These are phyloP conservation scores for Kluyveromyces nonfermentans DNA, from an alignment of 805 yeast genomes.

Conservation along the genomic window DNA sequence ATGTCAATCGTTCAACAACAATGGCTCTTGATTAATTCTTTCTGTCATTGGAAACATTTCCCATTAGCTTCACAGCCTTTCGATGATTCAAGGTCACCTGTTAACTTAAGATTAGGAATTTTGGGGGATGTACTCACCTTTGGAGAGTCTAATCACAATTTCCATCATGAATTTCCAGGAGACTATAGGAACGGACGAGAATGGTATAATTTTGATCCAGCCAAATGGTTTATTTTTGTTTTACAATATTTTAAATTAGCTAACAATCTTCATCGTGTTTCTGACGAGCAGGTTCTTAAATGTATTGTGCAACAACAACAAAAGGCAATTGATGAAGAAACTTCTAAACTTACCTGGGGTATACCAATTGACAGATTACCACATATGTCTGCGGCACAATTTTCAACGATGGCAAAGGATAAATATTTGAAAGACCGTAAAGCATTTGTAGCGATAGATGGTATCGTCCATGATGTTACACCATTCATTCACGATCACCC, in stretches of 20 bases:
- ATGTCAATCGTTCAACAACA: constrained; percentile 71
- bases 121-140: constrained; percentile 57
- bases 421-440: constrained; percentile 37
- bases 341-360: constrained; percentile 85
- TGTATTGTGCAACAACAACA: constrained; percentile 77
- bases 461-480: constrained; percentile 88
- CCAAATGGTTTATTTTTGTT: constrained; percentile 60
- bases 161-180: constrained; percentile 91
- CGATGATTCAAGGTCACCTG: constrained; percentile 65
- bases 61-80: constrained; percentile 59
- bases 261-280: constrained; percentile 42
- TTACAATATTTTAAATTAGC: constrained; percentile 41
- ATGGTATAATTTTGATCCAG: constrained; percentile 77
- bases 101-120: constrained; percentile 42
- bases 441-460: constrained; percentile 73
- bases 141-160: constrained; percentile 90
- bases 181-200: constrained; percentile 73
- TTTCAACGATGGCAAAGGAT: constrained; percentile 30
- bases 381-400: constrained; percentile 46
- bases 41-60: constrained; percentile 53
- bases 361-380: constrained; percentile 86
- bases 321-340: constrained; percentile 63
- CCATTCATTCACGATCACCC: constrained; percentile 91
- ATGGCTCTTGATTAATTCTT: constrained; percentile 65
- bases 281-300: constrained; percentile 47